Base-by-base conservation (phyloP, 1,139 yeast species). In the Diutina neorugosa region DNA sequence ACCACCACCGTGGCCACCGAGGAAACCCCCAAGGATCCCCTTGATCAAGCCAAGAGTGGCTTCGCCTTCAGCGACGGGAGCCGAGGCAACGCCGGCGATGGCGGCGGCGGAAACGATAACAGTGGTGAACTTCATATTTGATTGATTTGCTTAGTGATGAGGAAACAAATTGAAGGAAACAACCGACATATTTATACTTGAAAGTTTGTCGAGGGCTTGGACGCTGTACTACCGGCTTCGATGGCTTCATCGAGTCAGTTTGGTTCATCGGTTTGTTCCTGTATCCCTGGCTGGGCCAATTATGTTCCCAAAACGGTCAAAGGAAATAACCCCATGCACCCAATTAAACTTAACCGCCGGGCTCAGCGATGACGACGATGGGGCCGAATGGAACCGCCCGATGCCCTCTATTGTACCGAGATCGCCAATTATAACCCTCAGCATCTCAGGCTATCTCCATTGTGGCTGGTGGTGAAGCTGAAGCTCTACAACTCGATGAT, bases 81-180 rank as follows among this genome's bases (percentile, higher is more conserved):
- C 48, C 21, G 48, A 25, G 34, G 48, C 48, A n/a, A 44, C 48
- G 23, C 48, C 48, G n/a, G 48, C 48, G 23, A 44, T 23, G 34
- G 48, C 48, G 48, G 48, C 48, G 48, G 48, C 48, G 19, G 48
- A 21, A 7, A 25, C 34, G 25, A 44, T 14, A 16, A 44, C 48
- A 21, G 48, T 23, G 34, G 48, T 23, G 48, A 44, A 44, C 48
- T 44, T 44, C 48, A 44, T 44, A 20, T 19, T 18, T 44, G 25
- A 14, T 43, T 16, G 48, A 40, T n/a, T 20, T 16, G 46, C 9
- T 44, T 18, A 16, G 20, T 44, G 25, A 21, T 44, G 48, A 44
- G 12, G 31, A 21, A 21, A 44, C 8, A 21, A 31, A 4, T 23
- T 4, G 14, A 11, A 5, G 37, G 14, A 14, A 31, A 11, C 6